A percentile compares a stretch with the other conserved stretches of the same genome.
Conservation (phyloP, 192 early-diverging fungal species). For the Backusella mclennaniae region DNA sequence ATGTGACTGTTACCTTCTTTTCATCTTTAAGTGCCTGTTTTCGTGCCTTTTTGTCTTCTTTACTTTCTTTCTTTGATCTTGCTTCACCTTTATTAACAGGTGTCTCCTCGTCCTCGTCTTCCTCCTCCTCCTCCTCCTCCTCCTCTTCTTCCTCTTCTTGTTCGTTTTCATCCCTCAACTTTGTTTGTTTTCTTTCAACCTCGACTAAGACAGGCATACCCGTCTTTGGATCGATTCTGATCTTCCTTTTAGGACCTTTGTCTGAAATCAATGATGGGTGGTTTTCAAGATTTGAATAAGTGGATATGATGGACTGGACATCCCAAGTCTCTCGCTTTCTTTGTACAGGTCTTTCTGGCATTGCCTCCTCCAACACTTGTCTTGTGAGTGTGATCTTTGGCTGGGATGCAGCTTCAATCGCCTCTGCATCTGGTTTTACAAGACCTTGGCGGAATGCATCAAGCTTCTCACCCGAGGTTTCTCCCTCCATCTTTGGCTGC, state of each 20-base stretch:
- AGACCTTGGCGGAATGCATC: conserved; percentile 59
- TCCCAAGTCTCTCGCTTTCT: conserved; percentile 81
- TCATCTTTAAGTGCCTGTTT: conserved; percentile 86
- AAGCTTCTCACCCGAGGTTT: conserved; percentile 56
- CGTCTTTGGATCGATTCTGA: conserved; percentile 70
- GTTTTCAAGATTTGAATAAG: conserved; percentile 94
- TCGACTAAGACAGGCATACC: conserved; percentile 69
- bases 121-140: not conserved
- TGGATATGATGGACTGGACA: conserved; percentile 85
- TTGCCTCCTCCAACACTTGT: conserved; percentile 27
- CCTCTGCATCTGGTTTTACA: conserved; percentile 29
- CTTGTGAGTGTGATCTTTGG: conserved; percentile 19
- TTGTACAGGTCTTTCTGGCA: conserved; percentile 42
- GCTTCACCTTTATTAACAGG: conserved; percentile 67
- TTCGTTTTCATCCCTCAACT: conserved; percentile 24
- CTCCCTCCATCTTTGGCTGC: conserved; percentile 66
- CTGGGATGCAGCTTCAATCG: conserved; percentile 31
- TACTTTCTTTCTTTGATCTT: conserved; percentile 79
- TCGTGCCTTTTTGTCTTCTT: conserved; percentile 90
- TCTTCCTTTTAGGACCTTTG: conserved; percentile 46
- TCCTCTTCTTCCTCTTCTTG: conserved; percentile 18
- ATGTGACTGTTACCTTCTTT: conserved; percentile 52
- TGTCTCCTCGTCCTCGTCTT: conserved; percentile 35
- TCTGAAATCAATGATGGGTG: conserved; percentile 83
- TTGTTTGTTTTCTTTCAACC: conserved; percentile 37